Evolutionary conservation across 163 green algal species (phyloP), one percentile per base, ranked within the genome.

Genomic region (Smithsoniella earleae): DNA sequence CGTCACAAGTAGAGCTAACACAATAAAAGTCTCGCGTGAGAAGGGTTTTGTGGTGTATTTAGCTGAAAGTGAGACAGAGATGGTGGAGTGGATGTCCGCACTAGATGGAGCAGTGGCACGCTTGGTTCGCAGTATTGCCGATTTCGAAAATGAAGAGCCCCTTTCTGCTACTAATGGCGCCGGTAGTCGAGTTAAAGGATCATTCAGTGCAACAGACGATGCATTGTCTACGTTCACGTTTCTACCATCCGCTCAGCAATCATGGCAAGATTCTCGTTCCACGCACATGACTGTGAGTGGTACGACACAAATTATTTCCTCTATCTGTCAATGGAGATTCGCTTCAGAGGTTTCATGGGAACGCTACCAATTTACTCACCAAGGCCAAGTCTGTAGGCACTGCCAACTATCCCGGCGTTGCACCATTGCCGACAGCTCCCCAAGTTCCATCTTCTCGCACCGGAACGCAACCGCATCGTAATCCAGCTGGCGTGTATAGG

Each of bases 81-180:
- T 91, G 63, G 91, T 96, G 28, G 89, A 95, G 82, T 97, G 91
- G 91, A 81, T 94, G 34, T 90, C 81, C 3, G 90, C 88, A 0
- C 73, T 96, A 10, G 89, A 96, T 72, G 81, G 82, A 2, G 80
- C 86, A 0, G 84, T 95, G 5, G 63, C 78, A 8, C 80, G 76
- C 20, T 93, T 96, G 13, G 77, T 89, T 10, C 84, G 84, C 30
- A 69, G 83, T 22, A 76, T 92, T 2, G 88, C 89, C 0, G 90
- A 89, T 0, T 79, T 86, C n/a, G 86, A 89, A 25, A 82, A 88
- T 3, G 82, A 84, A 38, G 76, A 66, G 25, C 38, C 40, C 33
- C 36, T 65, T 3, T 2, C 31, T 8, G 34, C 33, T n/a, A n/a
- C n/a, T n/a, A n/a, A n/a, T n/a, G n/a, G n/a, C n/a, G n/a, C n/a